Conservation (phyloP, 2,329 filamentous ascomycete genomes). For the Colletotrichum paranaense region DNA sequence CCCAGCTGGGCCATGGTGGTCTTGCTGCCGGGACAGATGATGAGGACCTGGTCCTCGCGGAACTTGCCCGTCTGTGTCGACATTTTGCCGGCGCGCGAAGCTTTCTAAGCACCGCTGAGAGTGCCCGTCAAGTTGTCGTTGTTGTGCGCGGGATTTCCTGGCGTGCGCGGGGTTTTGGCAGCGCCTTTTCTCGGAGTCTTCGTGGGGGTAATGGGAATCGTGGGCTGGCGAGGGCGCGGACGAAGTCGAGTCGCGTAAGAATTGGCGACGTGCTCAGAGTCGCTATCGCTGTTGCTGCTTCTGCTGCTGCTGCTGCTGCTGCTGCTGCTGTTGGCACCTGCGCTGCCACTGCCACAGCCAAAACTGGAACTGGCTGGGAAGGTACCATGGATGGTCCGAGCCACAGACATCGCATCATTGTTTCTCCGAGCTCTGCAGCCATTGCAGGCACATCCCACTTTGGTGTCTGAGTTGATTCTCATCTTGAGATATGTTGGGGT, state of each 20-base stretch:
- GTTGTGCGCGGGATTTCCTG: neutral
- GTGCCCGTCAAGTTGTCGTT: constrained; percentile 1
- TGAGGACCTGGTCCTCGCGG: constrained; percentile 73
- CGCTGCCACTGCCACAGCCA: constrained; percentile 11
- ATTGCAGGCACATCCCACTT: constrained; percentile 13
- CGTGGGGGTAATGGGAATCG: constrained; percentile 17
- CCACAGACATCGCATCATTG: neutral
- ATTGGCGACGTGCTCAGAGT: constrained; percentile 6
- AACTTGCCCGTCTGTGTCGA: constrained; percentile 68
- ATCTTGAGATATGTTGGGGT: neutral
- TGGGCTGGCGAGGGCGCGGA: constrained; percentile 18
- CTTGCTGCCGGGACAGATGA: constrained; percentile 86
- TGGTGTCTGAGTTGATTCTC: neutral
- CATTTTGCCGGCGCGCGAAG: constrained; percentile 51
- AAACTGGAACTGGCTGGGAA: neutral
- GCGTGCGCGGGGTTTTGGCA: neutral
- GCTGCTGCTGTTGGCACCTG: constrained; percentile 24
- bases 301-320: constrained; percentile 11
- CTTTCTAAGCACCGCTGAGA: constrained; percentile 1
- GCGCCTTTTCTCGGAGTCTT: constrained; percentile 10
- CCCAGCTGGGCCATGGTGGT: constrained; percentile 93
- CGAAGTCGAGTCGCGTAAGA: constrained; percentile 30
- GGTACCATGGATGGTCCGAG: constrained; percentile 16
- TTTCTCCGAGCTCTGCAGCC: constrained; percentile 24
- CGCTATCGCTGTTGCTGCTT: constrained; percentile 4